Base-by-base conservation (phyloP, 108 stramenopile species). In the Cyclotella distinguenda region DNA sequence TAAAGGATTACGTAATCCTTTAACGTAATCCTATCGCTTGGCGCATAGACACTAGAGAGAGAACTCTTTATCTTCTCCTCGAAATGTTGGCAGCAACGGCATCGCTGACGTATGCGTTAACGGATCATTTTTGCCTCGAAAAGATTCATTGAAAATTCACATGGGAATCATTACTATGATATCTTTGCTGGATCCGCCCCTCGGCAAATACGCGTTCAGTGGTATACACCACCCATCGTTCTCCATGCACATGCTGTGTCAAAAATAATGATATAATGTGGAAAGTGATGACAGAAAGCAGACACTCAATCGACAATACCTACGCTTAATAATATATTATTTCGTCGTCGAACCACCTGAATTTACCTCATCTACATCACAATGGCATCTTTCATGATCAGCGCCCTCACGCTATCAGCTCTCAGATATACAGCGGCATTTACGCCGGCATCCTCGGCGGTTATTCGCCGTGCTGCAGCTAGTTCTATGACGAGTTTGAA, bases 361-460 rank as follows among this genome's bases (percentile, higher is more conserved):
- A n/a, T n/a, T n/a, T n/a, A n/a, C n/a, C n/a, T n/a, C n/a, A 47
- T 19, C 6, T 6, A 16, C 16, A 47, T 18, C 9, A n/a, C 38
- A 62, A 75, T 75, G 74, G 33, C 68, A 38, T 60, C 68, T 43
- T 62, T 57, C n/a, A n/a, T n/a, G n/a, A n/a, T n/a, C 53, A 32
- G 68, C 2, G 72, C 76, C 55, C 36, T 55, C 10, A 72, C 60
- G 70, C 58, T 77, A 56, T 52, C 66, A 56, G 71, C 76, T 26
- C 58, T 72, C 13, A 72, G 54, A 45, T 46, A 72, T 46, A 55
- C 71, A 21, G 68, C 78, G 32, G 85, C 85, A 39, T 88, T 88
- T 70, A 74, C 71, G 18, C 83, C 83, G 25, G 68, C 80, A 10
- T 58, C 78, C n/a, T 60, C 73, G 45, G 45, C 72, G 10, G 74